Base-by-base conservation (phyloP, 495 filamentous ascomycete genomes). In the Penicilliopsis zonata region DNA sequence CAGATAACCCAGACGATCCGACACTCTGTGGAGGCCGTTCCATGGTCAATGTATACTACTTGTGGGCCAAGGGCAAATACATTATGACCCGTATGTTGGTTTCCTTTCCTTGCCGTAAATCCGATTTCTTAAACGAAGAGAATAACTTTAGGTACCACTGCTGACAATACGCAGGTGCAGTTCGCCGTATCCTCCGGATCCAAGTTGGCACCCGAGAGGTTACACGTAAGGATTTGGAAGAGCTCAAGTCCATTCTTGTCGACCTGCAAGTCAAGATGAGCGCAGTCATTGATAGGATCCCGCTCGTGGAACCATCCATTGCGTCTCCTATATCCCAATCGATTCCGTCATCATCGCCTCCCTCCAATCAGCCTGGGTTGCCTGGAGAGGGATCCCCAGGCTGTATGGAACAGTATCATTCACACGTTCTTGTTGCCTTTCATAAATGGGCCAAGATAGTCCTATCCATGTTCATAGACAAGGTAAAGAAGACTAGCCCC, bases 361-460 rank as follows among this genome's bases (percentile, higher is more conserved):
- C 34, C 6, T 36, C 44, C 13, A 44, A 37, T 6, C 57, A 59
- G 22, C 41, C 36, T 10, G 47, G 53, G 13, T 50, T 59, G 16
- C 59, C 58, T 21, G 60, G 50, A 4, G 59, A 64, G 28, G 53
- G 51, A 5, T 39, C 48, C 0, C 43, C 40, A 25, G 49, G 53
- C n/a, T 66, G 61, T 31, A 27, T 45, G 2, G 61, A 66, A 29
- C 60, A 67, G 34, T 67, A 65, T 28, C 60, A 67, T 30, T 52
- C 57, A 3, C 41, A 50, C 3, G 62, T 64, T 32, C 52, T 65
- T 20, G 49, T 64, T 13, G 50, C 51, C 3, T 68, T 61, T 28
- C 61, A 66, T 35, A 65, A 64, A 35, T 68, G 63, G 60, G 59
- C 61, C 1, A 46, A 46, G 13, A 66, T 68, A 9, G 43, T 68